Conservation (phyloP, 2,329 filamentous ascomycete genomes). For the Fusarium sulawesiense region DNA sequence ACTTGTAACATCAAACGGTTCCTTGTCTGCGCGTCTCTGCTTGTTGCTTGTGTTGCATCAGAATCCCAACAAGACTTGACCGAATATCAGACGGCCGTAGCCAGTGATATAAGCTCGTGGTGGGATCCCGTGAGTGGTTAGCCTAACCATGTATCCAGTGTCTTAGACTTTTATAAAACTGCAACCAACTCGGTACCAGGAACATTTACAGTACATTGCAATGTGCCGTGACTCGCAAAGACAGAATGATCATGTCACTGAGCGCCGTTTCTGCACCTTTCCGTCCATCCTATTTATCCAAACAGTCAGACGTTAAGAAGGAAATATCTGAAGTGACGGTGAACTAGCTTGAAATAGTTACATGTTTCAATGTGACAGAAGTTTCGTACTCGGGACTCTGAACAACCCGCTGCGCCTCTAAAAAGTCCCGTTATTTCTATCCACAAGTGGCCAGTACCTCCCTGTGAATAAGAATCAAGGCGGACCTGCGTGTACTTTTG, state of each 20-base stretch:
- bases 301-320: neutral
- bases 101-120: conserved; percentile 26
- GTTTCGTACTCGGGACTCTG: conserved; percentile 16
- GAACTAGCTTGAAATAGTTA: neutral
- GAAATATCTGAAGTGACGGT: neutral
- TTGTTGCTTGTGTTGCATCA: neutral
- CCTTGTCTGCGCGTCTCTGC: neutral
- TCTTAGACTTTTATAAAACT: neutral
- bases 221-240: conserved; percentile 20
- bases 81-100: neutral
- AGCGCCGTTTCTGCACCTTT: neutral
- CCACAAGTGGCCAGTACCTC: conserved; percentile 2
- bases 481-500: neutral
- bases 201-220: neutral
- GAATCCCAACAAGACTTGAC: neutral
- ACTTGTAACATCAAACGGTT: no score
- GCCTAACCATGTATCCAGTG: neutral
- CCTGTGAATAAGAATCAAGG: neutral
- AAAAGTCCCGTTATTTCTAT: neutral
- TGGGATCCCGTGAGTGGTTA: conserved; percentile 19
- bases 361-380: neutral
- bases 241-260: conserved; percentile 24
- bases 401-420: neutral
- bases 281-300: neutral
- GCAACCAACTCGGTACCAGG: neutral